A percentile compares a stretch with the other conserved stretches of the same genome.
phyloP scores from a whole-genome alignment of 2,329 filamentous ascomycete species.

The Thelonectria rubi region DNA sequence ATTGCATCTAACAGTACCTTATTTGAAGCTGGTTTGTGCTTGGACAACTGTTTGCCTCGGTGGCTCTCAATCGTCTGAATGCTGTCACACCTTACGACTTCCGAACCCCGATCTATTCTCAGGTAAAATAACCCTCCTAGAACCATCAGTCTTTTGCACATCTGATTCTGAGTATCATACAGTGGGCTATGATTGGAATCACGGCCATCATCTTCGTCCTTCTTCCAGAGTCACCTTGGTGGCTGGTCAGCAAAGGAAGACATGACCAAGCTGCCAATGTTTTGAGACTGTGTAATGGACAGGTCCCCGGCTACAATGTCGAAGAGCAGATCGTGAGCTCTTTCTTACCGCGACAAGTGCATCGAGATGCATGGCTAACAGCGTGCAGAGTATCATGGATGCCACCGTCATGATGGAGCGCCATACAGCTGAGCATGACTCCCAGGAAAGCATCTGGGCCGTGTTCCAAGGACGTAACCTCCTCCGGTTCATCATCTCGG shows the following conservation, averaged over 20 bases:
- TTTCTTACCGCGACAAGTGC: not conserved
- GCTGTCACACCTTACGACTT: slow-evolving; percentile 24
- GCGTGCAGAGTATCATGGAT: slow-evolving; percentile 20
- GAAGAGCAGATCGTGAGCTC: slow-evolving; percentile 25
- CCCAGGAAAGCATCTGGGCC: slow-evolving; percentile 17
- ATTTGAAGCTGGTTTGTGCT: slow-evolving; percentile 26
- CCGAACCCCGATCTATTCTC: slow-evolving; percentile 27
- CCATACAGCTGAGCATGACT: slow-evolving; percentile 17
- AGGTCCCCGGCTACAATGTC: slow-evolving; percentile 24
- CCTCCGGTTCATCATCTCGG: slow-evolving; percentile 25
- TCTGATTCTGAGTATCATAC: not conserved
- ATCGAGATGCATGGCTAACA: not conserved
- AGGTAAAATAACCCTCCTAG: not conserved
- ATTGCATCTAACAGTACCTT: not conserved
- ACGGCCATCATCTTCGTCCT: slow-evolving; percentile 22
- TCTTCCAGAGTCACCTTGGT: slow-evolving; percentile 29
- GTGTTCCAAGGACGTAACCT: slow-evolving; percentile 28
- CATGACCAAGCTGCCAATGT: slow-evolving; percentile 23
- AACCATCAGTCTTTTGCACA: not conserved
- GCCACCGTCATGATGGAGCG: slow-evolving; percentile 24
- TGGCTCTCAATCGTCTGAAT: slow-evolving; percentile 27
- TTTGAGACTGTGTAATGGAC: slow-evolving; percentile 18
- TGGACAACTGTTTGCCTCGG: slow-evolving; percentile 27
- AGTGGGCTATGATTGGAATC: slow-evolving; percentile 29
- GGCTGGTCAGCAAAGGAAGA: slow-evolving; percentile 24